phyloP scores from a whole-genome alignment of 1,284 basidiomycete genomes.

The Ceratobasidium sp. region DNA sequence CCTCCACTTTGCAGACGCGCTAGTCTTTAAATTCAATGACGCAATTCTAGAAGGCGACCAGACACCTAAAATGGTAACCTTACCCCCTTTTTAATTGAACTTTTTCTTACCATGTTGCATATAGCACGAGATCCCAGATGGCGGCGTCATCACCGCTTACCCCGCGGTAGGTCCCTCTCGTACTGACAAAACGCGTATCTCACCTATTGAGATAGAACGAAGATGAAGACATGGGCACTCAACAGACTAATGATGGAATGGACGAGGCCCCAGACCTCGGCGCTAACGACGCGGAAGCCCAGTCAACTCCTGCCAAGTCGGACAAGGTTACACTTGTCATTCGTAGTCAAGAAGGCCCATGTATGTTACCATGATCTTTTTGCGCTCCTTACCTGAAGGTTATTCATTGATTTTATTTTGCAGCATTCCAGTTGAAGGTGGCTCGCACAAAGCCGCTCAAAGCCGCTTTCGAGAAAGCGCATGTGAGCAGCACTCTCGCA shows the following conservation, averaged over 20 bases:
- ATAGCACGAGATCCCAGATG: conserved; percentile 38
- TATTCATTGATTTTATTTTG: background rate
- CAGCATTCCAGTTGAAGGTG: conserved; percentile 38
- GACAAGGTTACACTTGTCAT: conserved; percentile 27
- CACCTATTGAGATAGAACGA: background rate
- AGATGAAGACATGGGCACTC: conserved; percentile 15
- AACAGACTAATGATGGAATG: conserved; percentile 7
- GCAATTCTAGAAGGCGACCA: conserved; percentile 28
- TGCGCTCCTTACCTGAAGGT: too few relatives aligned
- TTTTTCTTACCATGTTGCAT: background rate
- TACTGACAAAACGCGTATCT: background rate
- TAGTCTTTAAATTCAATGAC: conserved; percentile 34
- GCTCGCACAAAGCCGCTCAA: conserved; percentile 24
- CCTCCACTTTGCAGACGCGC: background rate
- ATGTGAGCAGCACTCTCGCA: background rate
- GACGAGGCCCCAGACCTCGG: conserved; percentile 11
- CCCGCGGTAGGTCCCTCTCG: conserved; percentile 9
- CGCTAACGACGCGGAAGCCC: conserved; percentile 3
- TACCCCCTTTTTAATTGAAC: background rate
- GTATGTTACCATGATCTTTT: background rate
- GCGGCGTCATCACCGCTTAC: conserved; percentile 37
- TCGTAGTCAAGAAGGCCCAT: conserved; percentile 41
- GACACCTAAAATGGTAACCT: conserved; percentile 35
- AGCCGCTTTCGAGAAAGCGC: conserved; percentile 26
- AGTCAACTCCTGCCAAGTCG: conserved; percentile 13